Evolutionary conservation across 441 rosid genomes (phyloP).

Genomic region (Viola pubescens): DNA sequence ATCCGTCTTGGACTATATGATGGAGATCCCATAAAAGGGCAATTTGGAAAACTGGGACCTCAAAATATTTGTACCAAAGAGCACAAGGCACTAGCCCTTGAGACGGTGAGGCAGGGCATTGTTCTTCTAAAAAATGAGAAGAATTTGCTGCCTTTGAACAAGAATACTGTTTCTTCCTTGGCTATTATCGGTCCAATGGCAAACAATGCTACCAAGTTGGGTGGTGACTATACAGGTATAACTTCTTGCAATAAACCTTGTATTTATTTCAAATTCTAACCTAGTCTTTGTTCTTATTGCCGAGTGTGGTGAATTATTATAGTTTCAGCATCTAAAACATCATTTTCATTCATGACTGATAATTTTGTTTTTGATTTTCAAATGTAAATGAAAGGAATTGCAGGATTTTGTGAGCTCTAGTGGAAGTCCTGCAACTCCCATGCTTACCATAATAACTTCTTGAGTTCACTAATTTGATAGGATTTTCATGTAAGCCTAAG

Average conservation of each 20-base stretch:
- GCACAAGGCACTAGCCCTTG: conserved; percentile 71
- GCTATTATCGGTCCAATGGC: conserved; percentile 81
- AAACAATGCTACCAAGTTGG: conserved; percentile 49
- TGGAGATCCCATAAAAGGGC: conserved; percentile 56
- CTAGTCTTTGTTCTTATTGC: no score
- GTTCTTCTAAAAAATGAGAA: conserved; percentile 72
- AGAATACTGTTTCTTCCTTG: conserved; percentile 39
- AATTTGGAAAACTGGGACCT: conserved; percentile 57
- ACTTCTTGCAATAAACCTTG: conserved; percentile 28
- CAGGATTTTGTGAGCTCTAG: conserved; percentile 6
- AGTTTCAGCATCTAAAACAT: no score
- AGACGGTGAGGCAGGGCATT: conserved; percentile 87
- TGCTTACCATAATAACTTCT: conserved; percentile 4
- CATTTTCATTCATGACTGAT: no score
- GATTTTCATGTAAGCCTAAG: conserved; percentile 60
- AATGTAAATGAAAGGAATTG: conserved; percentile 6
- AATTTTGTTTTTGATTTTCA: no score
- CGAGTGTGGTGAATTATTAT: no score
- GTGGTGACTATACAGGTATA: conserved; percentile 84
- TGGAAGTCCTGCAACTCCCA: conserved; percentile 6
- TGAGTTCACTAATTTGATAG: conserved; percentile 24
- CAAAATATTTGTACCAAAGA: conserved; percentile 62
- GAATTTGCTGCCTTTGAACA: conserved; percentile 57
- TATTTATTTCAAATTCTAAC: background rate
- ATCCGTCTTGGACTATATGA: conserved; percentile 85